phyloP scores from a whole-genome alignment of 176 grass and related monocot genomes.

The Cocos nucifera region DNA sequence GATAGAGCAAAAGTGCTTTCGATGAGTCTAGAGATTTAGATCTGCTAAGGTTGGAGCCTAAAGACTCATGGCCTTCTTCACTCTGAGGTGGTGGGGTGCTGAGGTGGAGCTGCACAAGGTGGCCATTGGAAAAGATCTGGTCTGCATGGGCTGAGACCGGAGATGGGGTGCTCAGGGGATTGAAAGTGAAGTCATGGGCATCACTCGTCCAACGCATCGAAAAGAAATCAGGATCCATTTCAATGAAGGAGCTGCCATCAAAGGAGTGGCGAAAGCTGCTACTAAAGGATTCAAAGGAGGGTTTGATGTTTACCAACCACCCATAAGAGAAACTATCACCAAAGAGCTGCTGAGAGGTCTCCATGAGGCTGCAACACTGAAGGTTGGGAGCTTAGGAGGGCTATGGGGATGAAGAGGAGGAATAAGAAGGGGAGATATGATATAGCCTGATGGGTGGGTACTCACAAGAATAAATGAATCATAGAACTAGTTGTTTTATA shows the following conservation, averaged over 20 bases:
- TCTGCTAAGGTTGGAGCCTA: too few species aligned
- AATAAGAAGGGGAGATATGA: constrained; percentile 30
- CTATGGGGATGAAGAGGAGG: constrained; percentile 15
- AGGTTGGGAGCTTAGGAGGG: constrained; percentile 10
- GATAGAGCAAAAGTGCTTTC: neutral
- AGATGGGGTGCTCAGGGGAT: constrained; percentile 11
- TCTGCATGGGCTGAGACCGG: constrained; percentile 24
- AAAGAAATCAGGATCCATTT: constrained; percentile 75
- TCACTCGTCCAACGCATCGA: constrained; percentile 68
- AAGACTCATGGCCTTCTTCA: too few species aligned
- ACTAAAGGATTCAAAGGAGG: constrained; percentile 8
- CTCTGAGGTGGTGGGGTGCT: too few species aligned
- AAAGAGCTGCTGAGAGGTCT: constrained; percentile 34
- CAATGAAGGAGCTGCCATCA: constrained; percentile 50
- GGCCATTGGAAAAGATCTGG: constrained; percentile 40
- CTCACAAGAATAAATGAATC: neutral
- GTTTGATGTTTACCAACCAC: constrained; percentile 24
- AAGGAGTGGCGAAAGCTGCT: constrained; percentile 38
- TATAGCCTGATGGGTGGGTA: constrained; percentile 22
- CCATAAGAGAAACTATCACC: constrained; percentile 45
- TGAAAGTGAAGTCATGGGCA: constrained; percentile 23
- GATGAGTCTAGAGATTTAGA: too few species aligned
- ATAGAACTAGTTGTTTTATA: constrained; percentile 3
- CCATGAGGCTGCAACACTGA: constrained; percentile 26
- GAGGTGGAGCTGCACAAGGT: constrained; percentile 16